A percentile compares a stretch with the other conserved stretches of the same genome.
Conservation (phyloP, 352 stramenopile genomes). For the Phytophthora citricola region DNA sequence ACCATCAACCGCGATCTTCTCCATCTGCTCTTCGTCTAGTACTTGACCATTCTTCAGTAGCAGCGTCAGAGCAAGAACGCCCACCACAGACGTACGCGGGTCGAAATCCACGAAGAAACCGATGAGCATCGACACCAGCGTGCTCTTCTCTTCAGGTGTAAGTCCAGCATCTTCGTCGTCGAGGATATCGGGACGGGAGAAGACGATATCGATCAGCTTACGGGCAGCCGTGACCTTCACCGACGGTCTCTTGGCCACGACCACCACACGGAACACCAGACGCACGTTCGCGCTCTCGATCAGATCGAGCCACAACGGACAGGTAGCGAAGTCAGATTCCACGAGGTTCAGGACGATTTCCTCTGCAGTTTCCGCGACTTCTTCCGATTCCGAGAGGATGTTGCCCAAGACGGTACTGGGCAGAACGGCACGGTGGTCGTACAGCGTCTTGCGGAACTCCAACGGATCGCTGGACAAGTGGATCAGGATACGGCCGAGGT, state of each 20-base stretch:
- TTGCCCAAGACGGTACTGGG: slow-evolving; percentile 69
- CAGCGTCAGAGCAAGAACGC: slow-evolving; percentile 69
- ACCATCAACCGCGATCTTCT: slow-evolving; percentile 75
- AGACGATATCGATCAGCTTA: slow-evolving; percentile 84
- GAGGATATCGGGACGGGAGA: slow-evolving; percentile 60
- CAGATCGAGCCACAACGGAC: slow-evolving; percentile 79
- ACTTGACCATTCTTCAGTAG: slow-evolving; percentile 68
- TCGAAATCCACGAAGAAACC: slow-evolving; percentile 78
- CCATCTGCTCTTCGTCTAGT: slow-evolving; percentile 67
- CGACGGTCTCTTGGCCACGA: slow-evolving; percentile 54
- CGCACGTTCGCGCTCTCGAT: slow-evolving; percentile 72
- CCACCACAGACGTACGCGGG: slow-evolving; percentile 75
- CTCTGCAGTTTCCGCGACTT: slow-evolving; percentile 68
- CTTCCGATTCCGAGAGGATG: slow-evolving; percentile 56
- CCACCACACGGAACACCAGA: slow-evolving; percentile 65
- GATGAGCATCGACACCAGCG: slow-evolving; percentile 75
- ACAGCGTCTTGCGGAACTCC: slow-evolving; percentile 83
- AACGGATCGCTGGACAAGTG: slow-evolving; percentile 76
- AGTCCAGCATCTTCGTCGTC: slow-evolving; percentile 57
- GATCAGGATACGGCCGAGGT: slow-evolving; percentile 67
- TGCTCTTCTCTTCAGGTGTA: slow-evolving; percentile 54
- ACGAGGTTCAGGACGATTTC: slow-evolving; percentile 81
- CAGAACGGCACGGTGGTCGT: slow-evolving; percentile 66
- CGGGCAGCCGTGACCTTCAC: slow-evolving; percentile 73
- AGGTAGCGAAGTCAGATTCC: slow-evolving; percentile 83